Evolutionary conservation across 495 filamentous ascomycete genomes (phyloP), one percentile per base, ranked within the genome.

Genomic region (Penicillium cinerascens): DNA sequence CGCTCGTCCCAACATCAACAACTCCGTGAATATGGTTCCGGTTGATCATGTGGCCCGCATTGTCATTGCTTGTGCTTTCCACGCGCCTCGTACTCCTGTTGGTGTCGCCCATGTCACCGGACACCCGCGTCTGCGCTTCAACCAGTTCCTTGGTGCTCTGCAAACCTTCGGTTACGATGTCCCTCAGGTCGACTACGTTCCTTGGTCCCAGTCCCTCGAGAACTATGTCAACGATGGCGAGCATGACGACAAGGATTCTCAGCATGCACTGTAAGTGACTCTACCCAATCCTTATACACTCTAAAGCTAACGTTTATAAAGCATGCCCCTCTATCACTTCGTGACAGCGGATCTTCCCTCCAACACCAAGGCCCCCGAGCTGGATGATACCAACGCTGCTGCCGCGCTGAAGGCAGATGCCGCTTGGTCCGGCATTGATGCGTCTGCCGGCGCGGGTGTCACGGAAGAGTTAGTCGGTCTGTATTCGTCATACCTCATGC

Each of bases 21-120:
- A 96, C 71, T 92, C 89, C 0, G 83, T 97, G 63, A 98, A 98
- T 71, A 82, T 84, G 64, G 90, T 96, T 3, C 93, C 93, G 0
- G 91, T 97, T 22, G 81, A 85, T 60, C 88, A 93, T 61, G 92
- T 96, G 44, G 83, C 87, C 0, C 77, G 83, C 7, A 79, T 95
- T 15, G 86, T 96, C 20, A 83, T 90, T 21, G 89, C 91, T 1
- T 72, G 81, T 36, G 80, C 84, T 7, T 75, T 95, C 51, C 76
- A 83, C 57, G 85, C 87, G 2, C 81, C 42, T 18, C 59, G 56
- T 20, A 47, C 67, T 2, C 75, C 77, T 0, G 71, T 85, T 20
- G 77, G 78, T 25, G 85, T 90, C 1, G 79, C 82, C n/a, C 88
- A 95, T 36, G 84, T 92, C 22, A 95, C 90, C 4, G 80, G 82